phyloP scores from a whole-genome alignment of 208 protist genomes.

The Trichomonas vaginalis region DNA sequence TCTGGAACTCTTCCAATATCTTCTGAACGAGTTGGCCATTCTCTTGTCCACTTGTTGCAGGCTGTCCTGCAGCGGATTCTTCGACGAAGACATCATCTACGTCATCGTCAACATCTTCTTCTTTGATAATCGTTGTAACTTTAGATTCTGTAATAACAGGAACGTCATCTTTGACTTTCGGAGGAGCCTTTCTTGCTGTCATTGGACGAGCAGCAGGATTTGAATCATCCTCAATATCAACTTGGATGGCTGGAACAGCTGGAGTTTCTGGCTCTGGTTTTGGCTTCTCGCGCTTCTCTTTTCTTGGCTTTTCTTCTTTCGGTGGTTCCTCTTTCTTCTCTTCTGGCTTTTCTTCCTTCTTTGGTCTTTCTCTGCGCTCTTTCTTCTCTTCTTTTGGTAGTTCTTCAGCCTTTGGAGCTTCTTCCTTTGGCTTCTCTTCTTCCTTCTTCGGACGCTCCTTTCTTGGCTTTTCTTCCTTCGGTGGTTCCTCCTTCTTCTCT shows the following conservation, averaged over 20 bases:
- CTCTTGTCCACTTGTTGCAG: neutral
- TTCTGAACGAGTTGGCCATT: neutral
- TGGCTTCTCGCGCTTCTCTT: neutral
- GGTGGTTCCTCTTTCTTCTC: neutral
- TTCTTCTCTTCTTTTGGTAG: neutral
- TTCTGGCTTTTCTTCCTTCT: neutral
- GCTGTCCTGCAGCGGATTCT: neutral
- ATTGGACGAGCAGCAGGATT: neutral
- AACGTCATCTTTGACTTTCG: neutral
- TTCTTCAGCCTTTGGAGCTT: neutral
- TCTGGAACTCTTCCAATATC: neutral
- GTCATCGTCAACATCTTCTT: slow-evolving; percentile 1
- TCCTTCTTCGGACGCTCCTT: neutral
- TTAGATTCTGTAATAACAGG: neutral
- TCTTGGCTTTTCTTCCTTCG: neutral
- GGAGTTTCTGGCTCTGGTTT: neutral
- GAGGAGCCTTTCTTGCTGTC: neutral
- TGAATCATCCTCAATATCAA: neutral
- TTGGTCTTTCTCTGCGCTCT: neutral
- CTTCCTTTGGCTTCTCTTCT: neutral
- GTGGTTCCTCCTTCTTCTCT: neutral
- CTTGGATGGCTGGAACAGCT: neutral
- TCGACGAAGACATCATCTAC: slow-evolving; percentile 11
- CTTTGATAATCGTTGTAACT: neutral
- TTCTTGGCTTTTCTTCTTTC: neutral